phyloP scores from a whole-genome alignment of 1,139 yeast species.

The Yamadazyma conglobata region DNA sequence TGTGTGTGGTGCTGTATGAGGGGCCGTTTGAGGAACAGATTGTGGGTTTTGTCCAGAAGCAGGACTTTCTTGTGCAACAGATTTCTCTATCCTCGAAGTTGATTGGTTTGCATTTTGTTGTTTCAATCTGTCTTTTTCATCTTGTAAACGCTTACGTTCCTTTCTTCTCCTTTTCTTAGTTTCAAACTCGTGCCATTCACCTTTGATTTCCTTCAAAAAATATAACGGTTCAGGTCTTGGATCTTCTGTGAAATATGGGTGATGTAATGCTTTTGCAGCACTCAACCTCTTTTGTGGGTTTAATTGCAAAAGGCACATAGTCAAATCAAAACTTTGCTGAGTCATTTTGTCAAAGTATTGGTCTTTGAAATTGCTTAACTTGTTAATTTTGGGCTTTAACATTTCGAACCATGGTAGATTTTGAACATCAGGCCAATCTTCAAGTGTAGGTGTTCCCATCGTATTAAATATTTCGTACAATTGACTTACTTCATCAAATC shows the following conservation, averaged over 20 bases:
- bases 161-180: constrained; percentile 79
- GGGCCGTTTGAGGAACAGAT: constrained; percentile 10
- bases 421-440: constrained; percentile 76
- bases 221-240: constrained; percentile 61
- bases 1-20: constrained; percentile 8
- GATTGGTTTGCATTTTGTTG: constrained; percentile 1
- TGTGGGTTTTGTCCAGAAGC: constrained; percentile 6
- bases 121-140: constrained; percentile 20
- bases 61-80: constrained; percentile 6
- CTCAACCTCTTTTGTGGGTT: constrained; percentile 73
- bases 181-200: constrained; percentile 97
- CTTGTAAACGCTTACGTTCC: constrained; percentile 46
- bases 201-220: constrained; percentile 54
- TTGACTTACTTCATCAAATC: constrained; percentile 85
- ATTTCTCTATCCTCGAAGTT: too few relatives aligned
- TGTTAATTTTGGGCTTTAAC: constrained; percentile 57
- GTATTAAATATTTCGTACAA: constrained; percentile 69
- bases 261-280: constrained; percentile 85
- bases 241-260: constrained; percentile 66
- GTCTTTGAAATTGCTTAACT: constrained; percentile 45
- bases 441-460: constrained; percentile 80
- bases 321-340: constrained; percentile 61
- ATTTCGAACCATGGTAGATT: constrained; percentile 90
- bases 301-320: constrained; percentile 56
- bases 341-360: constrained; percentile 46